These are phyloP conservation scores for Apiotrichum brassicae DNA, from an alignment of 1,284 basidiomycete species.

Conservation along the genomic window DNA sequence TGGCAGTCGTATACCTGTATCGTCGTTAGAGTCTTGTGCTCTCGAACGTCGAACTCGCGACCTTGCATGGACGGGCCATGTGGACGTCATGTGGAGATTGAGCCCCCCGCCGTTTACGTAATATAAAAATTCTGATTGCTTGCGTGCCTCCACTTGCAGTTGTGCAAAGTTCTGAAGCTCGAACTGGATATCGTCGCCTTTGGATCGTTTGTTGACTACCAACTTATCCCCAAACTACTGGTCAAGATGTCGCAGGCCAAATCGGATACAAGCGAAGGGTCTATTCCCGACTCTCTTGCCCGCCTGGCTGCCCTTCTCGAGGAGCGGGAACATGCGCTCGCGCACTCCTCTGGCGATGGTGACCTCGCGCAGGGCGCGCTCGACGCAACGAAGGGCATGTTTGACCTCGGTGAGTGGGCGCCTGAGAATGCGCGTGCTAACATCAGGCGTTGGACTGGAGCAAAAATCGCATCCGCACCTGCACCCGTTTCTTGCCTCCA, in stretches of 20 bases:
- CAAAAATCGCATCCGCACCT: slow-evolving; percentile 59
- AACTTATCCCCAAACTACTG: no score
- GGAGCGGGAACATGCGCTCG: slow-evolving; percentile 26
- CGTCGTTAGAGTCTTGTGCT: no score
- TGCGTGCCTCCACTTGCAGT: not conserved
- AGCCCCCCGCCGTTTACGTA: no score
- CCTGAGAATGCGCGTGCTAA: not conserved
- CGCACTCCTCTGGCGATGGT: slow-evolving; percentile 50
- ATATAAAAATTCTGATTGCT: not conserved
- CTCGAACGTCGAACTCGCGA: no score
- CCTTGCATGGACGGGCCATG: no score
- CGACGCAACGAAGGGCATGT: slow-evolving; percentile 65
- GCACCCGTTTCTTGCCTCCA: slow-evolving; percentile 59
- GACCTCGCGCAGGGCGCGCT: slow-evolving; percentile 59
- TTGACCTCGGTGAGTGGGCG: slow-evolving; percentile 63
- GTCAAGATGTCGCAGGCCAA: not conserved
- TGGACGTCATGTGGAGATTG: no score
- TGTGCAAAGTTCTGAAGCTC: not conserved
- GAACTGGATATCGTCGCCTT: no score
- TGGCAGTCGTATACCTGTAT: no score
- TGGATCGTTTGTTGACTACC: no score
- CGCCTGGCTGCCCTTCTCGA: slow-evolving; percentile 8
- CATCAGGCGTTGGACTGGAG: slow-evolving; percentile 54
- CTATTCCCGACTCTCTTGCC: no score
- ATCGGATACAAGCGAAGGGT: no score